Evolutionary conservation across 371 early-diverging fungal genomes (phyloP), one percentile per base, ranked within the genome.

Genomic region (Mortierella sp.): DNA sequence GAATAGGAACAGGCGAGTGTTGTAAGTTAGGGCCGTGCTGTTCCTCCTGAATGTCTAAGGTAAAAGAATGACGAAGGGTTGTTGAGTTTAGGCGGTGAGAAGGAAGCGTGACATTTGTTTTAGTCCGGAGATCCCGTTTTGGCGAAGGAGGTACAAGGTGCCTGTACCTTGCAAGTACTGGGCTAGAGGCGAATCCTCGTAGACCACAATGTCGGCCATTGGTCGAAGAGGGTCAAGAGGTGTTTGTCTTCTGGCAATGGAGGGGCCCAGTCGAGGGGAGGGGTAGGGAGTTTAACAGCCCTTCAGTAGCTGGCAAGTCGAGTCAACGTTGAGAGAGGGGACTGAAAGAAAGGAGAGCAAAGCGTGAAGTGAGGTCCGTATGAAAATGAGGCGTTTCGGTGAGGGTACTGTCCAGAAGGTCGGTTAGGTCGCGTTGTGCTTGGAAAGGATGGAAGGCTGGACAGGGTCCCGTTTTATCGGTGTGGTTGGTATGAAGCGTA

Each of bases 151-250:
- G 14, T 19, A 19, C 70, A 34, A 24, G 26, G 24, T 72, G 69
- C 4, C 13, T 24, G 24, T 90, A 93, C 94, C 91, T 78, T 90
- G 82, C 72, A 94, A 77, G 80, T 94, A 94, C 64, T 92, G 92
- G 31, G 91, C 95, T 54, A 94, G 83, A n/a, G 95, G 95, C 24
- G 93, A 92, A 75, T 94, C 95, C 88, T 93, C 94, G 81, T 94
- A 94, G 16, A 94, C 91, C 77, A 94, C 89, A 44, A 91, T 87
- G 84, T 94, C 95, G 53, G 91, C 83, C 93, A 94, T 93, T 8
- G 46, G 74, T 24, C 28, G 50, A 64, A 48, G 57, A 28, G 71
- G 44, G 73, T 16, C 44, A 59, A 50, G 55, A 51, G 44, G 11
- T 46, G 24, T 64, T 16, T 13, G 37, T 73, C 46, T 44, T 55